phyloP scores from a whole-genome alignment of 805 yeast species.

The Candida nanaspora region DNA sequence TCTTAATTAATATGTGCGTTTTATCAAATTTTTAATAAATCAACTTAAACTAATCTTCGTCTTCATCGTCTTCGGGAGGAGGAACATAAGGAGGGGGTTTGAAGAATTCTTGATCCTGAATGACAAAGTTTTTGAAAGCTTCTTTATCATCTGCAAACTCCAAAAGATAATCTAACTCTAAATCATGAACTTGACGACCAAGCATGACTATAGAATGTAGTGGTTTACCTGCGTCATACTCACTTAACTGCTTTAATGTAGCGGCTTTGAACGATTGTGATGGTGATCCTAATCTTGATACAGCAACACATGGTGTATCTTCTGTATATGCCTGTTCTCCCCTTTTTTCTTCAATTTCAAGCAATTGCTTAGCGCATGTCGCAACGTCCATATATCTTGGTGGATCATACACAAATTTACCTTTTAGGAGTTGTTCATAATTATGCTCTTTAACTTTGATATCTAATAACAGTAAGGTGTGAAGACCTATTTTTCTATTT shows the following conservation, averaged over 20 bases:
- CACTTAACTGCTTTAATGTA: conserved; percentile 66
- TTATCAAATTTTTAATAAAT: too few species aligned
- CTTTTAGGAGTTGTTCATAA: conserved; percentile 88
- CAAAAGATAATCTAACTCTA: conserved; percentile 78
- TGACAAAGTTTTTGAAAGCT: conserved; percentile 39
- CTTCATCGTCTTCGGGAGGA: conserved; percentile 4
- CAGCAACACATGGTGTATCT: conserved; percentile 88
- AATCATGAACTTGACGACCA: conserved; percentile 91
- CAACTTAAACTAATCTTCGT: background rate
- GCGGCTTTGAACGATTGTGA: conserved; percentile 78
- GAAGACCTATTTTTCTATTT: conserved; percentile 84
- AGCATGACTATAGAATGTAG: conserved; percentile 84
- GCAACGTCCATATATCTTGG: conserved; percentile 93
- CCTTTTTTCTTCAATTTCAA: conserved; percentile 80
- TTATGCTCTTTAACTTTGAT: conserved; percentile 97
- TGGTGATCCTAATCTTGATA: conserved; percentile 87
- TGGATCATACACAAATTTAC: conserved; percentile 88
- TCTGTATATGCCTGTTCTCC: conserved; percentile 74
- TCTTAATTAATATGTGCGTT: too few species aligned
- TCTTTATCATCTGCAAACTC: conserved; percentile 64
- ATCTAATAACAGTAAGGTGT: conserved; percentile 80
- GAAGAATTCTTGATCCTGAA: conserved; percentile 59
- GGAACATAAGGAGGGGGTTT: conserved; percentile 49
- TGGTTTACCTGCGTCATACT: conserved; percentile 91
- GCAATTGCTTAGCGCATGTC: conserved; percentile 80